Base-by-base conservation (phyloP, 352 stramenopile genomes). In the Salisapilia sapeloensis region DNA sequence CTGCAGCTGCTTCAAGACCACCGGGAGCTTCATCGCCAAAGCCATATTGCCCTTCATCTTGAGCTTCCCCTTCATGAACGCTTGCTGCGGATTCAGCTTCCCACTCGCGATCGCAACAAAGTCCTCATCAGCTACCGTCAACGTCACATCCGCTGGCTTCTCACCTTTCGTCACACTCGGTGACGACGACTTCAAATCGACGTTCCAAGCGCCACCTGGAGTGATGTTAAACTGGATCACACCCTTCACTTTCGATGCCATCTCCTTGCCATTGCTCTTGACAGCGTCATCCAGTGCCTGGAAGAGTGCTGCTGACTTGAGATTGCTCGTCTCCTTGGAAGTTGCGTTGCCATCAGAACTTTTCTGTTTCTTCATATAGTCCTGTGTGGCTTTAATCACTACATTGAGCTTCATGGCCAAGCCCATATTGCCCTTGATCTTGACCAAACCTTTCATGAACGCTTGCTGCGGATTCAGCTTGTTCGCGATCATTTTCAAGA, bases 31-130 rank as follows among this genome's bases (percentile, higher is more conserved):
- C 78, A 95, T 95, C 18, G 87, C 87, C 22, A 96, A 61, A 36
- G 61, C 65, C 87, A 96, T 96, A 46, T 96, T 96, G 36, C 87
- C 87, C 60, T 96, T 95, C 31, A 96, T 72, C 51, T 96, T 96
- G 32, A 96, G 59, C 50, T 95, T 94, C 39, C 83, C 82, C 66
- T 95, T 93, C 80, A 96, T 93, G 50, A 96, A 96, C n/a, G 87
- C 87, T 63, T 75, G 56, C 48, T 96, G 87, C 14, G 87, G 65
- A 44, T 94, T 94, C 16, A 96, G 57, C 41, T 95, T 93, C 40
- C 72, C 72, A 37, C 59, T 59, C 20, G 70, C 70, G 32, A 89
- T 81, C 3, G 59, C 62, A 15, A 89, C 58, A 45, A 89, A 85
- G 62, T 89, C 69, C 29, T 61, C 61, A 39, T 84, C 72, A 19